Percentiles rank a stretch among this genome's conserved stretches.
Conservation (phyloP, 2,329 filamentous ascomycete species). For the Didymella exigua region DNA sequence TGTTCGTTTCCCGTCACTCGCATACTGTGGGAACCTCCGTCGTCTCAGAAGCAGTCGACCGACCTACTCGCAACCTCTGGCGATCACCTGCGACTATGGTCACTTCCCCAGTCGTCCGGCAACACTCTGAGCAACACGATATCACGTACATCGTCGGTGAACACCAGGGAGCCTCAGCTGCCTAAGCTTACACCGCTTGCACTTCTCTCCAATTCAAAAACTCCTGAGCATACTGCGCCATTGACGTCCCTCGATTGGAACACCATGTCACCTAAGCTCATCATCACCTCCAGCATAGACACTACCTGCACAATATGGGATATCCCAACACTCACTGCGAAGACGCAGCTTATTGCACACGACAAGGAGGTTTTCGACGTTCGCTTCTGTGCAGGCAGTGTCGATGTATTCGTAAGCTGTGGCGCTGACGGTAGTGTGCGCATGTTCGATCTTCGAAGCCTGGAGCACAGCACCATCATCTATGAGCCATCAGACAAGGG, state of each 20-base stretch:
- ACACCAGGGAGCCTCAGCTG: slow-evolving; percentile 64
- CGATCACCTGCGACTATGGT: slow-evolving; percentile 93
- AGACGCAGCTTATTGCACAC: slow-evolving; percentile 97
- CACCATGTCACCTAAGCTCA: slow-evolving; percentile 91
- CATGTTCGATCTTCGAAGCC: slow-evolving; percentile 96
- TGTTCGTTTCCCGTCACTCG: slow-evolving; percentile 97
- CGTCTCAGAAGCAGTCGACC: slow-evolving; percentile 91
- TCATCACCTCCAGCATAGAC: slow-evolving; percentile 98
- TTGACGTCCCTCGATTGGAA: slow-evolving; percentile 98
- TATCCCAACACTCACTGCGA: slow-evolving; percentile 94
- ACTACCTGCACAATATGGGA: slow-evolving; percentile 99
- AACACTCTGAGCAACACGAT: slow-evolving; percentile 72
- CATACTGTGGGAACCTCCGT: slow-evolving; percentile 94
- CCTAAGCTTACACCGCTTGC: slow-evolving; percentile 90
- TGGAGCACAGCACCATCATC: slow-evolving; percentile 98
- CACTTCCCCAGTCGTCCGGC: slow-evolving; percentile 66
- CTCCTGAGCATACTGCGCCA: slow-evolving; percentile 94
- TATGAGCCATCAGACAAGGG: slow-evolving; percentile 95
- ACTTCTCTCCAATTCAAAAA: slow-evolving; percentile 95
- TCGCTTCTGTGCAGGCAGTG: slow-evolving; percentile 94
- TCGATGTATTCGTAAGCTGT: slow-evolving; percentile 98
- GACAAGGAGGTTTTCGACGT: slow-evolving; percentile 99
- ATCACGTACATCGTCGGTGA: slow-evolving; percentile 66
- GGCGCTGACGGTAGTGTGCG: slow-evolving; percentile 96
- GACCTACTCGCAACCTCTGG: slow-evolving; percentile 94